Evolutionary conservation across 805 yeast species (phyloP).

Genomic region (Saccharomyces kudriavzevii): DNA sequence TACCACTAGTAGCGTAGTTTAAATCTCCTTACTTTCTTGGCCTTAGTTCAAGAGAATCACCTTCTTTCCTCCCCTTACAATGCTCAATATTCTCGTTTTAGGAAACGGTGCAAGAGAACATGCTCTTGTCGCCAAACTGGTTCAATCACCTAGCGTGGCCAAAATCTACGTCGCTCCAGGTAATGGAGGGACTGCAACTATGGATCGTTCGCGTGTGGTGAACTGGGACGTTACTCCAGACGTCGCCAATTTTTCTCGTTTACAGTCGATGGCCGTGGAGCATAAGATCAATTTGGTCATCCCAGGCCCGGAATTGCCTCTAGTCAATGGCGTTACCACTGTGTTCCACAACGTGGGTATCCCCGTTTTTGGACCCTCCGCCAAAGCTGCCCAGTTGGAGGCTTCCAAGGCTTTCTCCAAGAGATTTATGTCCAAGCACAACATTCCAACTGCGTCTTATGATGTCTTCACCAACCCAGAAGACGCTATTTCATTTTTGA

Average conservation of each 20-base stretch:
- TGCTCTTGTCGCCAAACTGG: conserved; percentile 86
- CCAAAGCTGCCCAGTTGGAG: conserved; percentile 85
- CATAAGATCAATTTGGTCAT: conserved; percentile 65
- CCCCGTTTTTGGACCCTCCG: conserved; percentile 95
- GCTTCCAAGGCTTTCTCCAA: conserved; percentile 94
- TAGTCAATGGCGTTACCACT: conserved; percentile 84
- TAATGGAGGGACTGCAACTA: conserved; percentile 78
- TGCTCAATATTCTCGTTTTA: conserved; percentile 64
- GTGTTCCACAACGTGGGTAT: conserved; percentile 74
- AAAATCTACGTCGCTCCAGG: conserved; percentile 91
- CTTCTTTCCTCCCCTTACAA: neutral
- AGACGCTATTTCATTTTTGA: conserved; percentile 56
- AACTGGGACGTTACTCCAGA: conserved; percentile 55
- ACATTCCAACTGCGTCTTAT: conserved; percentile 91
- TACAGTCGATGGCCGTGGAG: conserved; percentile 67
- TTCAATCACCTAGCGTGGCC: conserved; percentile 65
- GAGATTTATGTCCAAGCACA: conserved; percentile 84
- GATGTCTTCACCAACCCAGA: conserved; percentile 72
- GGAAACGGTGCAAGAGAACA: conserved; percentile 99
- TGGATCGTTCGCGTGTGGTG: conserved; percentile 50
- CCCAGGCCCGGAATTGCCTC: conserved; percentile 99
- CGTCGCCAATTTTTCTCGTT: conserved; percentile 56
- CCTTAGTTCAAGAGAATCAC: neutral
- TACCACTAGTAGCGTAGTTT: neutral
- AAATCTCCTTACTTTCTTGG: neutral